Evolutionary conservation across 257 asterid species (phyloP).

Genomic region (Forsythia suspensa): DNA sequence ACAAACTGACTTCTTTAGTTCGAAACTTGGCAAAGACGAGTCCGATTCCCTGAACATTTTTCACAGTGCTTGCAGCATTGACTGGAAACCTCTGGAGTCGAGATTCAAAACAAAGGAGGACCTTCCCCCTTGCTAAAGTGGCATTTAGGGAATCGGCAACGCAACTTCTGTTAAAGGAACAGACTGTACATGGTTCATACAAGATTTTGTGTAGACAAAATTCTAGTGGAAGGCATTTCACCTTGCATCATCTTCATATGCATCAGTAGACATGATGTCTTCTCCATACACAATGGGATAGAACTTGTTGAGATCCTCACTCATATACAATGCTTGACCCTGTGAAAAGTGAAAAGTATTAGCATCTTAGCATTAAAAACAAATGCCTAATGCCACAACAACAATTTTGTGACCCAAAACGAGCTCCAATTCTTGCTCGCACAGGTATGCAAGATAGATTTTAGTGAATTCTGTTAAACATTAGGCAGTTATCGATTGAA

Average conservation of each 20-base stretch:
- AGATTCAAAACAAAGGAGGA: constrained; percentile 38
- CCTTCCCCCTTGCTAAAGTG: constrained; percentile 34
- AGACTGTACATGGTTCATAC: background rate
- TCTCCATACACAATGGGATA: constrained; percentile 32
- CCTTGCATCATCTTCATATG: constrained; percentile 30
- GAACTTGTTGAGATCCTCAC: constrained; percentile 21
- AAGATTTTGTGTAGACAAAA: background rate
- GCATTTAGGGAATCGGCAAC: constrained; percentile 29
- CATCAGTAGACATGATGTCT: constrained; percentile 28
- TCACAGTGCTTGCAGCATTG: constrained; percentile 27
- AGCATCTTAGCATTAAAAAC: background rate
- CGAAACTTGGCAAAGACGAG: constrained; percentile 28
- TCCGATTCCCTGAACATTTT: constrained; percentile 34
- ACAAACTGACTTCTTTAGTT: constrained; percentile 33
- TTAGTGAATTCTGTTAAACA: background rate
- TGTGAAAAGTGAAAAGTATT: background rate
- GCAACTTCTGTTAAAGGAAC: constrained; percentile 30
- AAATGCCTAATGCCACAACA: background rate
- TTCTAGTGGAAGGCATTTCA: constrained; percentile 11
- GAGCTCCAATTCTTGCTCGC: background rate
- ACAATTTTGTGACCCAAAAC: background rate
- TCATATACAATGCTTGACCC: constrained; percentile 26
- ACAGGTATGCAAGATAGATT: background rate
- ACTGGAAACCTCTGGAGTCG: constrained; percentile 22
- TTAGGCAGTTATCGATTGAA: background rate